phyloP scores from a whole-genome alignment of 2,329 filamentous ascomycete species.

The Venturia nashicola region DNA sequence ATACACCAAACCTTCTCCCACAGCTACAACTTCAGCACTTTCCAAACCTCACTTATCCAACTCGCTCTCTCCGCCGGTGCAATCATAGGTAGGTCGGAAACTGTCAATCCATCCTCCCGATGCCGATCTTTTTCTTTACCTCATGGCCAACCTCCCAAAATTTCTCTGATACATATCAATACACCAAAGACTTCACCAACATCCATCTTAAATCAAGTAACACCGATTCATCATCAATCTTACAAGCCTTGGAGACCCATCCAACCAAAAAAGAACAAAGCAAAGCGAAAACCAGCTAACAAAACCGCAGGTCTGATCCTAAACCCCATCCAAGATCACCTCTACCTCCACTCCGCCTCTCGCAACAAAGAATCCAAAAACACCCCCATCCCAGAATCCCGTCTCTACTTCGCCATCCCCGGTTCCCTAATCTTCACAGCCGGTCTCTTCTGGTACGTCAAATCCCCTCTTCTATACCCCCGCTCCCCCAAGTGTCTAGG shows the following conservation, averaged over 20 bases:
- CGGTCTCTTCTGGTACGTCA: conserved; percentile 36
- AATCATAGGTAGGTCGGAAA: conserved; percentile 22
- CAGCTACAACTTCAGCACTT: conserved; percentile 29
- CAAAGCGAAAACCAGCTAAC: too few species aligned
- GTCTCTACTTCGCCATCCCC: conserved; percentile 31
- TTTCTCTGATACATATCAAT: too few species aligned
- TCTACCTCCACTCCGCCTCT: conserved; percentile 18
- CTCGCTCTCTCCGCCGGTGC: conserved; percentile 35
- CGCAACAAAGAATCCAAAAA: conserved; percentile 15
- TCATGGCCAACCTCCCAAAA: too few species aligned
- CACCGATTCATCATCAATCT: too few species aligned
- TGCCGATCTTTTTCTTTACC: too few species aligned
- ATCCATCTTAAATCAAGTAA: too few species aligned
- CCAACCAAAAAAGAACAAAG: too few species aligned
- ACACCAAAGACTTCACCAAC: too few species aligned
- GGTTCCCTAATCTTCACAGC: conserved; percentile 34
- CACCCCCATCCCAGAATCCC: conserved; percentile 21
- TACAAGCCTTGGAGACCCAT: too few species aligned
- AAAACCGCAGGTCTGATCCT: conserved; percentile 13
- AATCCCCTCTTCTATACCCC: too few species aligned
- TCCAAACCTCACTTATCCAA: conserved; percentile 32
- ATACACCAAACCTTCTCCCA: conserved; percentile 29
- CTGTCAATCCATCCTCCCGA: too few species aligned
- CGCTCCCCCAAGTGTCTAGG: too few species aligned
- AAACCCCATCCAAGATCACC: conserved; percentile 22